Evolutionary conservation across 2,329 filamentous ascomycete genomes (phyloP).

Genomic region (Lasiodiplodia theobromae): DNA sequence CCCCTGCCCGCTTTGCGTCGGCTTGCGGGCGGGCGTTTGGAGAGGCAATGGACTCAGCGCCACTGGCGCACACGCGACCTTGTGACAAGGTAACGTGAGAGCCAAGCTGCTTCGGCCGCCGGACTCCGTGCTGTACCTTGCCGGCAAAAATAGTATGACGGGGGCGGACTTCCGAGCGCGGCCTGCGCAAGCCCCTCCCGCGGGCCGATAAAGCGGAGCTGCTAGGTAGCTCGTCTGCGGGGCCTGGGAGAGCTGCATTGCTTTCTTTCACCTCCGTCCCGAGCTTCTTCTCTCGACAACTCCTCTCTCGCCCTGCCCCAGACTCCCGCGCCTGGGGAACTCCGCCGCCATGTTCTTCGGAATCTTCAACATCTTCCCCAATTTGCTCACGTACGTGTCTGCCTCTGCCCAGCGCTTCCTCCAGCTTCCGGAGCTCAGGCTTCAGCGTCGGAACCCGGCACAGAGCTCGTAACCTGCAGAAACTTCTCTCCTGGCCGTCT

Average conservation of each 20-base stretch:
- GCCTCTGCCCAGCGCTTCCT: background rate
- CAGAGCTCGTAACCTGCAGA: background rate
- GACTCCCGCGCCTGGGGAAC: background rate
- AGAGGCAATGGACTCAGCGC: background rate
- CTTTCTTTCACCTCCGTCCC: conserved; percentile 25
- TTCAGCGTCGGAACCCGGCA: conserved; percentile 10
- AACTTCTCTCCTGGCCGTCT: background rate
- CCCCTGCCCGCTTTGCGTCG: conserved; percentile 22
- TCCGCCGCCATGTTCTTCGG: conserved; percentile 28
- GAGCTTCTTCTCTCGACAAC: background rate
- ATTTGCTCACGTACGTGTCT: conserved; percentile 29
- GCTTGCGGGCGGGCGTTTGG: background rate
- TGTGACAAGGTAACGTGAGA: conserved; percentile 26
- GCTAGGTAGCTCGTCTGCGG: conserved; percentile 24
- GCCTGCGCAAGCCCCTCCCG: conserved; percentile 23
- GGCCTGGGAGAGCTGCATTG: conserved; percentile 7
- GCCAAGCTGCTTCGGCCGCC: background rate
- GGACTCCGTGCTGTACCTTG: conserved; percentile 12
- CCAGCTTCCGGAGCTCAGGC: conserved; percentile 14
- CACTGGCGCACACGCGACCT: conserved; percentile 16
- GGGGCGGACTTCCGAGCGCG: conserved; percentile 12
- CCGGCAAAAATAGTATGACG: conserved; percentile 15
- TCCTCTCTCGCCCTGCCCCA: background rate
- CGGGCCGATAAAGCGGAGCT: conserved; percentile 19
- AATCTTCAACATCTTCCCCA: conserved; percentile 29